Evolutionary conservation across 192 early-diverging fungal genomes (phyloP).

Genomic region (Coemansia sp.): DNA sequence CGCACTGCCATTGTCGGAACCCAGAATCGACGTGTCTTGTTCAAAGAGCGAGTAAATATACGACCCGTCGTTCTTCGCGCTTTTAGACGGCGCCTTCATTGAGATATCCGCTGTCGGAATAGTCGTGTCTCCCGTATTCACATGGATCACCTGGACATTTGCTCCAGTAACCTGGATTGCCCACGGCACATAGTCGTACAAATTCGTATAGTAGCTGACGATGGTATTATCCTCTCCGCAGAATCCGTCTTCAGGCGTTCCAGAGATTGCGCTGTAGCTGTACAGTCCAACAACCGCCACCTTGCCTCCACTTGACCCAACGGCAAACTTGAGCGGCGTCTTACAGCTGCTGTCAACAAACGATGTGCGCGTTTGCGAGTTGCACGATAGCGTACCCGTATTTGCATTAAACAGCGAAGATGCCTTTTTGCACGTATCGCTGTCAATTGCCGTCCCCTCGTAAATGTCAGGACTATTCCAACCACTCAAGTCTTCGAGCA

Average conservation of each 20-base stretch:
- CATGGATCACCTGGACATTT: neutral
- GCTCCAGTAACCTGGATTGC: neutral
- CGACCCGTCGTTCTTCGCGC: slow-evolving; percentile 7
- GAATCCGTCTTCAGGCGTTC: slow-evolving; percentile 10
- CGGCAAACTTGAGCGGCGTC: slow-evolving; percentile 18
- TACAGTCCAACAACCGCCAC: slow-evolving; percentile 14
- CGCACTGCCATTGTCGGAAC: neutral
- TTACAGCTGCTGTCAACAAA: slow-evolving; percentile 14
- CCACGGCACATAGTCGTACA: slow-evolving; percentile 33
- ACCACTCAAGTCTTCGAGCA: neutral
- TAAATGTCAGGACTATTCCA: slow-evolving; percentile 7
- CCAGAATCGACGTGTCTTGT: neutral
- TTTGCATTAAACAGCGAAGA: slow-evolving; percentile 4
- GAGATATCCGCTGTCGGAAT: neutral
- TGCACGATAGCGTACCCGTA: slow-evolving; percentile 14
- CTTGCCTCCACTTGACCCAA: slow-evolving; percentile 1
- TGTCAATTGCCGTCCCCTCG: neutral
- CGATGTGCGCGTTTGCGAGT: slow-evolving; percentile 5
- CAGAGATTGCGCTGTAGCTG: slow-evolving; percentile 25
- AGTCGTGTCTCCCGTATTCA: neutral
- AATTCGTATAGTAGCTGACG: slow-evolving; percentile 33
- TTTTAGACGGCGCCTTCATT: slow-evolving; percentile 2
- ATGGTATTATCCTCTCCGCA: neutral
- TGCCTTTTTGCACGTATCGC: neutral
- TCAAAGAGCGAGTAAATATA: slow-evolving; percentile 5